phyloP scores from a whole-genome alignment of 352 stramenopile genomes.

The Thalassiosira mediterranea region DNA sequence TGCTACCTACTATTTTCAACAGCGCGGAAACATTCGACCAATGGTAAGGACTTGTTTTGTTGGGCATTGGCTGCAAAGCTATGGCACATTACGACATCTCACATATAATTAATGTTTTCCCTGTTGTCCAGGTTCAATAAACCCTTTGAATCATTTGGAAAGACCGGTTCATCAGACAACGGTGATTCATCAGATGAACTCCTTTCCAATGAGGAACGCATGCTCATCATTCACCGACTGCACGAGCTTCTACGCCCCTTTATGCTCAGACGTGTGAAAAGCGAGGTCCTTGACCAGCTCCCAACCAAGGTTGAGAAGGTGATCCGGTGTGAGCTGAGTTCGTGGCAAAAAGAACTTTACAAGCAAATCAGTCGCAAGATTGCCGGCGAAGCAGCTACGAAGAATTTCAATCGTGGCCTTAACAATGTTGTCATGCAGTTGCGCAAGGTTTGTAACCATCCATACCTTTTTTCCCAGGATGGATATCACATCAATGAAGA shows the following conservation, averaged over 20 bases:
- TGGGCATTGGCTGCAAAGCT: neutral
- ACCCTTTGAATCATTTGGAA: slow-evolving; percentile 80
- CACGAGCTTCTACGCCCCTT: slow-evolving; percentile 98
- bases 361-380: slow-evolving; percentile 87
- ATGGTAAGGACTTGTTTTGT: slow-evolving; percentile 87
- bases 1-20: slow-evolving; percentile 91
- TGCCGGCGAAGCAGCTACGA: slow-evolving; percentile 56
- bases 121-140: slow-evolving; percentile 65
- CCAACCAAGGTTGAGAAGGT: slow-evolving; percentile 99
- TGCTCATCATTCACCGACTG: slow-evolving; percentile 88
- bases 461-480: slow-evolving; percentile 93
- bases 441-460: slow-evolving; percentile 99
- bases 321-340: slow-evolving; percentile 90
- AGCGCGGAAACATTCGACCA: slow-evolving; percentile 96
- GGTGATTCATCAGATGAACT: slow-evolving; percentile 58
- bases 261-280: slow-evolving; percentile 97
- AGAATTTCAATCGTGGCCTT: slow-evolving; percentile 79
- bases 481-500: slow-evolving; percentile 87
- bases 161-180: slow-evolving; percentile 31
- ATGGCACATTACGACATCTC: neutral
- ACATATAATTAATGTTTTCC: slow-evolving; percentile 1
- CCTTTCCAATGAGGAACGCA: slow-evolving; percentile 85
- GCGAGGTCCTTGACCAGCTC: slow-evolving; percentile 96
- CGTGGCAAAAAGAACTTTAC: slow-evolving; percentile 98
- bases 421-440: slow-evolving; percentile 99